A percentile compares a stretch with the other conserved stretches of the same genome.
Evolutionary conservation across 2,329 filamentous ascomycete genomes (phyloP).

Genomic region (Pseudogymnoascus pannorum): DNA sequence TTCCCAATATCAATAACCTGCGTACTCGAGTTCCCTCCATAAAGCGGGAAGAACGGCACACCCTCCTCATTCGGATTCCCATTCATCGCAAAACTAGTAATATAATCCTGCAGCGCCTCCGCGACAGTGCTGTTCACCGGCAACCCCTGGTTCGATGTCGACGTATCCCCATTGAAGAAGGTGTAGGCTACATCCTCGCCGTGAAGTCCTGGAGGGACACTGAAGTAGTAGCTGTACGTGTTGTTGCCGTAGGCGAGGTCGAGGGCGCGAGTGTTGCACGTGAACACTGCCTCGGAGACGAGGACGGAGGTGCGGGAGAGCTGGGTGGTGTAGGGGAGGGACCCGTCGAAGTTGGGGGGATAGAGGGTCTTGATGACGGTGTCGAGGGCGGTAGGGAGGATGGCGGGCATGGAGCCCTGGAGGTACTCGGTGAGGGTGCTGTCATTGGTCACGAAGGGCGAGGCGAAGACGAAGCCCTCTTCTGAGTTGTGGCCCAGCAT

Average conservation of each 20-base stretch:
- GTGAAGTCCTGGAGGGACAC: constrained; percentile 45
- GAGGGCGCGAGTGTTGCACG: constrained; percentile 47
- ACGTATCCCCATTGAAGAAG: constrained; percentile 38
- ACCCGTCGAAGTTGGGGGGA: constrained; percentile 40
- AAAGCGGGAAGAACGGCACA: constrained; percentile 20
- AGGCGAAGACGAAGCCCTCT: constrained; percentile 35
- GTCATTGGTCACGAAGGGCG: constrained; percentile 25
- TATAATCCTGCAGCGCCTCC: constrained; percentile 30
- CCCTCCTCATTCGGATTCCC: constrained; percentile 27
- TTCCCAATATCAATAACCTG: constrained; percentile 14
- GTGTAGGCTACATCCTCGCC: constrained; percentile 45
- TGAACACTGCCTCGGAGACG: constrained; percentile 37
- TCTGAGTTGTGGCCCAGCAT: constrained; percentile 38
- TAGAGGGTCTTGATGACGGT: constrained; percentile 37
- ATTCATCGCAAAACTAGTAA: constrained; percentile 29
- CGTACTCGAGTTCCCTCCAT: constrained; percentile 16
- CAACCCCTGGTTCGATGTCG: constrained; percentile 18
- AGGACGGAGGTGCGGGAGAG: constrained; percentile 36
- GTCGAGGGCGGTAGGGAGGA: constrained; percentile 20
- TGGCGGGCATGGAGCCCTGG: background rate
- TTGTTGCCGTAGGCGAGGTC: constrained; percentile 38
- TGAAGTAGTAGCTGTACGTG: constrained; percentile 46
- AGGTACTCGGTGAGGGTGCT: constrained; percentile 9
- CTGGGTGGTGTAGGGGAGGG: constrained; percentile 37
- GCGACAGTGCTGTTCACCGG: constrained; percentile 29